These are phyloP conservation scores for Ustilago hordei DNA, from an alignment of 1,284 basidiomycete genomes.

Conservation along the genomic window DNA sequence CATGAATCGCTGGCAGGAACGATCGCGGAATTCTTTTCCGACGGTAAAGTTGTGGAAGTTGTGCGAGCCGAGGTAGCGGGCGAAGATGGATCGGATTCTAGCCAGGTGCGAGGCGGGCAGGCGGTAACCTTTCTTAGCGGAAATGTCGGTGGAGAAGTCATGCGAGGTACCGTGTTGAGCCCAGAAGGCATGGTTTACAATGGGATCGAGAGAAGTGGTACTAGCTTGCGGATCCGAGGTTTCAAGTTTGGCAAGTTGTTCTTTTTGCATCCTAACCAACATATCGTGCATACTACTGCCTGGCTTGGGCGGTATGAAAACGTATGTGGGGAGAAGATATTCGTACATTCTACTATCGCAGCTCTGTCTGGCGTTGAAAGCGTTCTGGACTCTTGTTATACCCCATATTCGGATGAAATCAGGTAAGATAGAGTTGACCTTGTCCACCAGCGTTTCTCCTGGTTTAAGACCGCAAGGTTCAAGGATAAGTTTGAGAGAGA, in stretches of 20 bases:
- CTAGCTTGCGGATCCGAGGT: constrained; percentile 19
- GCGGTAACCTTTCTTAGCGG: constrained; percentile 62
- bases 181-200: constrained; percentile 67
- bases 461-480: constrained; percentile 69
- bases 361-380: constrained; percentile 84
- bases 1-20: constrained; percentile 79
- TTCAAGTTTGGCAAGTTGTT: constrained; percentile 13
- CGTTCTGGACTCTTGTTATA: constrained; percentile 86
- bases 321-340: constrained; percentile 94
- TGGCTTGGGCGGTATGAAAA: constrained; percentile 90
- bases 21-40: constrained; percentile 84
- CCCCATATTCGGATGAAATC: constrained; percentile 93
- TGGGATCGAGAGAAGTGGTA: constrained; percentile 21
- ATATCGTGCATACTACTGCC: constrained; percentile 69
- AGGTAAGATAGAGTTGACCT: constrained; percentile 87
- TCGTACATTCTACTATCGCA: constrained; percentile 92
- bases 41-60: constrained; percentile 99
- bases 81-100: constrained; percentile 55
- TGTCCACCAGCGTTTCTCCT: constrained; percentile 74
- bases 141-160: constrained; percentile 57
- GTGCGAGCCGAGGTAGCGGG: constrained; percentile 56
- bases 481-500: constrained; percentile 68
- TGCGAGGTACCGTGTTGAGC: constrained; percentile 36
- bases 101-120: constrained; percentile 43
- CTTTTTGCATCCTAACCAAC: constrained; percentile 39